Evolutionary conservation across 176 grass and related monocot species (phyloP), one percentile per base, ranked within the genome.

Genomic region (maize (Zea mays)): DNA sequence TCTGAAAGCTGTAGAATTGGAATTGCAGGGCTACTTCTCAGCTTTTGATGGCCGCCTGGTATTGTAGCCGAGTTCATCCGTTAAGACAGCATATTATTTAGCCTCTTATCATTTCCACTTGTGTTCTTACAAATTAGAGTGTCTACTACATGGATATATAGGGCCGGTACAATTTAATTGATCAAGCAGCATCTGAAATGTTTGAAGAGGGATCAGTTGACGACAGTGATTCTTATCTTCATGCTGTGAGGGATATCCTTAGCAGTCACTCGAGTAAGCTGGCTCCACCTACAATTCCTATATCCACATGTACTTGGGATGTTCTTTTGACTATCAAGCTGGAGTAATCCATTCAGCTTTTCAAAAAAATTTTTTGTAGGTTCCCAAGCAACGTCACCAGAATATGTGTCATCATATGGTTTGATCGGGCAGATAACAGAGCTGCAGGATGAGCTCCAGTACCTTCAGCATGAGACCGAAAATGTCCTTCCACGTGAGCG

Each of bases 141-240:
- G 40, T 70, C 2, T 62, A 84, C 21, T 46, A 3, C 65, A 76
- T 82, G 51, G 77, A 79, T 65, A 39, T 76, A 58, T 69, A 94
- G 95, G 95, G 84, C 45, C 80, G 67, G 40, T 94, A 88, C 62
- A 82, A 92, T 51, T 84, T 79, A 76, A 85, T 97, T 79, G 67
- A 85, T 86, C 89, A 90, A 92, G 80, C 80, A 44, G 77, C 81
- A 44, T 90, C 82, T 39, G 85, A 86, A 76, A 77, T 87, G 48
- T 84, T 88, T 88, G 91, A 94, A 79, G 89, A 94, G 86, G 95
- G 95, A 41, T 84, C 89, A 77, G 78, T 98, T 82, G 89, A 98
- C 80, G 95, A 98, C 36, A 78, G 82, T 27, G 95, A 94, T 87
- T 88, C 80, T 46, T 90, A 90, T 75, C 87, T 97, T 8, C 95